Evolutionary conservation across 495 filamentous ascomycete genomes (phyloP), one percentile per base, ranked within the genome.

Genomic region (Neurospora tetrasperma): DNA sequence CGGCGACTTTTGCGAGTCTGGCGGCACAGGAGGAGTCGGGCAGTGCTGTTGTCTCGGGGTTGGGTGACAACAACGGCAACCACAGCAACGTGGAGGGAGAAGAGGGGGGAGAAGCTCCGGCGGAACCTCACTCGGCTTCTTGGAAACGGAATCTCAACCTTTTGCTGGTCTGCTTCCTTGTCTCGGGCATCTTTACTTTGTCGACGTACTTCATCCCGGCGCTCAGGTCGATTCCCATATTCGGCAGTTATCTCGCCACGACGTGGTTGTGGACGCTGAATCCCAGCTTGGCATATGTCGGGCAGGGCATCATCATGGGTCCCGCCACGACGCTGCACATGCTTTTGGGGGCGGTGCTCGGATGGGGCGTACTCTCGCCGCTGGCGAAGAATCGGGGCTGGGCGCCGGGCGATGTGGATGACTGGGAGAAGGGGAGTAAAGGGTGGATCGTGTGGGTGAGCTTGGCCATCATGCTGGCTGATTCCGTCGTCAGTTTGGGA

Each of bases 361-460:
- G 96, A 16, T 99, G 96, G 96, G 96, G 88, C 0, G 82, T 99
- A 9, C 84, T 99, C 5, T 97, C 93, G 4, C 96, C 96, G 18
- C 80, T 98, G 39, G 96, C 95, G 0, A 96, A 96, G 78, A 81
- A 81, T 74, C 88, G 88, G 75, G 93, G 92, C 11, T 99, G 96
- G 96, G 96, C 96, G 18, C 92, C 94, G 1, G 96, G 94, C 0
- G 85, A 88, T 2, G 93, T 98, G 1, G 82, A 89, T 38, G 92
- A 96, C 78, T 99, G 96, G 96, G 90, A 91, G 72, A 88, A 84
- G 42, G 96, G 96, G 8, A 96, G 92, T 78, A 97, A 98, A 84
- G 96, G 95, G 27, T 99, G 96, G 96, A 97, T 99, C 73, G 92
- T 98, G 0, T 99, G 96, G 96, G 84, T 95, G 2, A 95, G 92